Evolutionary conservation across 1,284 basidiomycete genomes (phyloP), one percentile per base, ranked within the genome.

Genomic region (Tilletia setariae): DNA sequence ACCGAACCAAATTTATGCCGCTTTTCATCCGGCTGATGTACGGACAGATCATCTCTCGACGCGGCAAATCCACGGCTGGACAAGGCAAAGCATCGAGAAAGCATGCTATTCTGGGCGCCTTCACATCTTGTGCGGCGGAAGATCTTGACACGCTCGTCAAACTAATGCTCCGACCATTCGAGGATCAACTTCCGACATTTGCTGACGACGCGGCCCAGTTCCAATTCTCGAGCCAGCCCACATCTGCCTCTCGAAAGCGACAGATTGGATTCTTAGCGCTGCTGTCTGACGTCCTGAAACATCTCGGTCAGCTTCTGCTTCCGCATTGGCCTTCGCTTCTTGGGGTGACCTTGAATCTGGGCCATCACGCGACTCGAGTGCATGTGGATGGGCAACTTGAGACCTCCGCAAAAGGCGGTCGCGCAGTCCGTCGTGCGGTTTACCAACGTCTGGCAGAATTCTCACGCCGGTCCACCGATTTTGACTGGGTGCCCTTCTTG

Each of bases 121-220:
- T 98, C 16, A 88, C 86, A 1, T 88, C 88, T 1, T 93, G 91
- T 76, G 85, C 86, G 0, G 86, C 90, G 43, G 86, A 87, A 7
- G 95, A 98, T 80, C 86, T 98, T 7, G 84, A 85, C 0, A 85
- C 92, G 0, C 85, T 98, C 0, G 88, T 96, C 23, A 89, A 94
- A 73, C 86, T 98, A 64, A 98, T 98, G 93, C 83, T 98, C n/a
- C 86, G 87, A 65, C 90, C 93, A 0, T 87, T 96, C 72, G 85
- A 76, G 30, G 82, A 83, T 43, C 73, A 81, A 42, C 59, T 46
- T 2, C 63, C 68, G 40, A 67, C 75, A 8, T 61, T 71, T 4
- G 69, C 63, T 1, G 62, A 62, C 0, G 66, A 63, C 1, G 21
- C 42, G 3, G 70, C 65, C 2, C 67, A 70, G 42, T 69, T 78